Evolutionary conservation across 257 asterid species (phyloP), one percentile per base, ranked within the genome.

Genomic region (Ehretia macrophylla): DNA sequence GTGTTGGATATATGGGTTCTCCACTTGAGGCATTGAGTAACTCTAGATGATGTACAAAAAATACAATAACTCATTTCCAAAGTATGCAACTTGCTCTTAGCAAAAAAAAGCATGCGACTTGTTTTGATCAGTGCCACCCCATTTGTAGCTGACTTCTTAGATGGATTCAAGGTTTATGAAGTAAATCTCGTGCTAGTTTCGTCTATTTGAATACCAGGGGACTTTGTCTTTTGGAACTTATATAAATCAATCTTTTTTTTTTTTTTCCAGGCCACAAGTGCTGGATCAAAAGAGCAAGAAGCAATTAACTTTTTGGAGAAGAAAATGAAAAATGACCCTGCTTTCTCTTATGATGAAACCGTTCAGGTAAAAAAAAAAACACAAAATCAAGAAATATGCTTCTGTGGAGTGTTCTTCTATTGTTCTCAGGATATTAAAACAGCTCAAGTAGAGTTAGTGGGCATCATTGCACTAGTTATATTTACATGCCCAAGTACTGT

Each of bases 221-320:
- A 42, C 12, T 11, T 42, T 42, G 47, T 42, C 11, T 42, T 10
- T 42, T 4, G 12, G 8, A 42, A 42, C 47, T 42, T 42, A 4
- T 42, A 42, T 42, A 42, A 42, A 42, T 35, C 47, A 37, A 58
- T 39, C 32, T 65, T 76, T 39, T 21, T 57, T 38, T 65, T 76
- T 39, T 21, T 57, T 66, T 65, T 69, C 68, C 65, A 92, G 98
- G 98, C 98, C 59, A 86, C 97, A 52, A 92, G 98, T 74, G 95
- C 97, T 53, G 97, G 98, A 68, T 77, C 90, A 23, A 92, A 92
- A 75, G 98, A 92, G 68, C 98, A 92, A 81, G 98, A 88, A 72
- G 97, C 97, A 46, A 81, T 92, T 51, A 92, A 92, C 57, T 88
- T 92, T 72, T 66, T 92, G 63, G 98, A 92, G 75, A 92, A 92